Evolutionary conservation across 1,284 basidiomycete species (phyloP).

Genomic region (Agroathelia rolfsii): DNA sequence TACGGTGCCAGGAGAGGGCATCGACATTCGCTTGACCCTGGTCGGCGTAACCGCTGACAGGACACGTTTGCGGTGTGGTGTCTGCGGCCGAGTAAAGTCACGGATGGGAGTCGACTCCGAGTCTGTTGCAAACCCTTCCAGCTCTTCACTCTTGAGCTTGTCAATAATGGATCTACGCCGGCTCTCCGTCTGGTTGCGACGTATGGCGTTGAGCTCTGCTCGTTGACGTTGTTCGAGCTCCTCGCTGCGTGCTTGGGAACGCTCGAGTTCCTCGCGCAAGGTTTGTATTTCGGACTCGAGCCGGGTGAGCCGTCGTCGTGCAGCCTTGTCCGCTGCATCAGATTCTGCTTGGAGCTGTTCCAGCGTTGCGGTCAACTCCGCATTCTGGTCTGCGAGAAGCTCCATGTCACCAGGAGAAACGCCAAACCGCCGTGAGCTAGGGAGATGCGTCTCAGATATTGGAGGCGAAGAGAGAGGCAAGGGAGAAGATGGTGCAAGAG

Average conservation of each 20-base stretch:
- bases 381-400: constrained; percentile 70
- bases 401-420: constrained; percentile 62
- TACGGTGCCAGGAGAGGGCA: too few species aligned
- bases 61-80: constrained; percentile 1
- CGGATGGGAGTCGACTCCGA: too few species aligned
- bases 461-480: constrained; percentile 19
- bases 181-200: too few species aligned
- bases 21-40: too few species aligned
- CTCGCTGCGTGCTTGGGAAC: constrained; percentile 54
- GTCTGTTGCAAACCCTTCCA: too few species aligned
- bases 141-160: too few species aligned
- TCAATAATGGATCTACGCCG: too few species aligned
- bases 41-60: too few species aligned
- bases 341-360: constrained; percentile 68
- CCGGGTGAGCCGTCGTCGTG: constrained; percentile 56
- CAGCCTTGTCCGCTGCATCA: constrained; percentile 50
- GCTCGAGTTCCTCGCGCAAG: constrained; percentile 64
- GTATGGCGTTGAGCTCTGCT: too few species aligned
- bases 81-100: too few species aligned
- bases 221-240: constrained; percentile 69
- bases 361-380: constrained; percentile 64
- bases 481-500: constrained; percentile 17
- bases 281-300: constrained; percentile 69
- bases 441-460: constrained; percentile 45
- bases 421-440: constrained; percentile 59